Base-by-base conservation (phyloP, 495 filamentous ascomycete species). In the Neurospora intermedia region DNA sequence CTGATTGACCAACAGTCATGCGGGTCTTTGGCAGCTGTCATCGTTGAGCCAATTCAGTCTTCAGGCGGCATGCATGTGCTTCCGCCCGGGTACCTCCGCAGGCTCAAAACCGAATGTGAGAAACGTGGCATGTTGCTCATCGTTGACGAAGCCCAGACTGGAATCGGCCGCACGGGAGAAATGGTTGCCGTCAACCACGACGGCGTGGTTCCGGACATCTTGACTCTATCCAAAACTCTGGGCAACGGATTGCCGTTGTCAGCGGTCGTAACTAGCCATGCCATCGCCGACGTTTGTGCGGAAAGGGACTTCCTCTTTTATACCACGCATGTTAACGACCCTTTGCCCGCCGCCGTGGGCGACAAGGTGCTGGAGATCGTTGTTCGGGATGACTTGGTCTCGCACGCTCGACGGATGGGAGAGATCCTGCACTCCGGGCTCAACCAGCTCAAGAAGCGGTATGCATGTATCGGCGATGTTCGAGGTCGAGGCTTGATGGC, bases 301-400 rank as follows among this genome's bases (percentile, higher is more conserved):
- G 79, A 84, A 38, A 74, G 75, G 10, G 78, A 77, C 42, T 84
- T 81, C 74, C 72, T 75, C 20, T 84, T 82, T 43, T 83, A 82
- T 73, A 85, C 83, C 3, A 78, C 78, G 1, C 85, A 88, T 66
- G 73, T 87, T 18, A 88, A 88, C 75, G 87, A 89, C 45, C 86
- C 87, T 1, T 75, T 89, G 1, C 82, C 87, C 1, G 86, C 87
- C 0, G 84, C 86, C 0, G 87, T 89, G 1, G 87, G 87, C 0
- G 81, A 85, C 70, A 88, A 88, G 73, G 86, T 88, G 10, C 79
- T 89, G 2, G 86, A 88, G 72, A 85, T 89, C 48, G 85, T 88
- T 0, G 80, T 85, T 18, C 82, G 87, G 0, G 88, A 89, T 71
- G 74, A 81, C 40, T 71, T 88, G 40, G 83, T 84, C 27, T 59